Evolutionary conservation across 1,284 basidiomycete genomes (phyloP), one percentile per base, ranked within the genome.

Genomic region (Termitomyces sp.): DNA sequence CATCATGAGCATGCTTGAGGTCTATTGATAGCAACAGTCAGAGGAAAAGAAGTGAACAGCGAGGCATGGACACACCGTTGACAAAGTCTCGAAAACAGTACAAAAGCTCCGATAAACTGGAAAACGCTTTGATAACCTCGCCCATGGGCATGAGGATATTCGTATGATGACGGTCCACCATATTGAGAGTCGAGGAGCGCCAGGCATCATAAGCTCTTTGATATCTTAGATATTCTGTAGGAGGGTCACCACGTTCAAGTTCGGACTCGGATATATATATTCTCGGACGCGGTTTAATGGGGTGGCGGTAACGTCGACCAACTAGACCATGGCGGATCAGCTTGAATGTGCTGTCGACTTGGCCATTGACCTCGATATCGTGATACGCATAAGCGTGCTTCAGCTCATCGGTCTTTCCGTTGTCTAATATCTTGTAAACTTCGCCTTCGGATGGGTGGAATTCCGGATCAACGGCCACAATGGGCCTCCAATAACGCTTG

Each of bases 401-500:
- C 2, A 11, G 13, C 33, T 35, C 30, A 2, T 16, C 4, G 7
- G 5, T 7, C 31, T 33, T 19, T 16, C 16, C 30, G 10, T 39
- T n/a, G 16, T 48, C 42, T 31, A 54, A 11, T 11, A 45, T 21
- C 10, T 46, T 21, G 33, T 49, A 52, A 6, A 54, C 41, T 28
- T 46, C 5, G 2, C 49, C 48, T 38, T 54, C 53, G 16, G 48
- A 21, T 1, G 39, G 48, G 13, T 50, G 42, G 9, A 14, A 3
- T 0, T 37, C 41, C 7, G 40, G 8, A 14, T 38, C 16, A 21
- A 3, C 24, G 7, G 7, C 3, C 2, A n/a, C 7, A 7, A 31
- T 19, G 5, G 53, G 49, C 13, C 53, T 42, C 54, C 54, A 52
- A 18, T 55, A 52, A n/a, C 49, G 45, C 28, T 55, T 55, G 14